Conservation (phyloP, 2,329 filamentous ascomycete genomes). For the Neofusicoccum umdonicola region DNA sequence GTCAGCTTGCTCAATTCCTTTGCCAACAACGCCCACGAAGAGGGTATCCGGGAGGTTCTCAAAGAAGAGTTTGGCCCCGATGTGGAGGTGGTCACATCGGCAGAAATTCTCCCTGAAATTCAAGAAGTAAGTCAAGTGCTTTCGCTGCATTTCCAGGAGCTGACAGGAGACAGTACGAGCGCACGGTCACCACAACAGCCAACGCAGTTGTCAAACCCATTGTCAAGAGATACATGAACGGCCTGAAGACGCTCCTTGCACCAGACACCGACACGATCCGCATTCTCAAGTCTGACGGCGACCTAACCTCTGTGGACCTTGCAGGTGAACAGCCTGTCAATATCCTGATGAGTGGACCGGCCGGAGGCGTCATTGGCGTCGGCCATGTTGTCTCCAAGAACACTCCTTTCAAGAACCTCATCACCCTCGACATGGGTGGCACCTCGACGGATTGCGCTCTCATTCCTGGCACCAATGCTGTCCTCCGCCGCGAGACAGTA, state of each 20-base stretch:
- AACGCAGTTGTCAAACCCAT: constrained; percentile 51
- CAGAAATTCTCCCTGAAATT: constrained; percentile 47
- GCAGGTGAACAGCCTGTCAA: constrained; percentile 49
- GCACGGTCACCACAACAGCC: constrained; percentile 48
- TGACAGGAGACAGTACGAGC: constrained; percentile 36
- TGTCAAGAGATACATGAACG: constrained; percentile 46
- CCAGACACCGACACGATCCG: constrained; percentile 46
- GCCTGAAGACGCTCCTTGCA: constrained; percentile 39
- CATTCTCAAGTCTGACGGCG: constrained; percentile 51
- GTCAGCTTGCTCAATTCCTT: constrained; percentile 51
- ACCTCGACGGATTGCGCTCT: constrained; percentile 51
- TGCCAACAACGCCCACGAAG: constrained; percentile 44
- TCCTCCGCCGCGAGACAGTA: constrained; percentile 47
- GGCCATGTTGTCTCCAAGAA: constrained; percentile 47
- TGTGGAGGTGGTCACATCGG: constrained; percentile 46
- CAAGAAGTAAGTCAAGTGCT: constrained; percentile 32
- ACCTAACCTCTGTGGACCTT: constrained; percentile 45
- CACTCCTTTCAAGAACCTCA: constrained; percentile 49
- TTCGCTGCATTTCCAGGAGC: background rate
- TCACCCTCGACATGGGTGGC: constrained; percentile 53
- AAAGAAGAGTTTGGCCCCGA: constrained; percentile 44
- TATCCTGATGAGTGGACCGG: constrained; percentile 50
- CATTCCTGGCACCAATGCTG: constrained; percentile 43
- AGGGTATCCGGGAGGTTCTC: constrained; percentile 38
- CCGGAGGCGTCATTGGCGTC: constrained; percentile 51